These are phyloP conservation scores for Trypanosoma mega DNA, from an alignment of 208 protist genomes.

Conservation along the genomic window DNA sequence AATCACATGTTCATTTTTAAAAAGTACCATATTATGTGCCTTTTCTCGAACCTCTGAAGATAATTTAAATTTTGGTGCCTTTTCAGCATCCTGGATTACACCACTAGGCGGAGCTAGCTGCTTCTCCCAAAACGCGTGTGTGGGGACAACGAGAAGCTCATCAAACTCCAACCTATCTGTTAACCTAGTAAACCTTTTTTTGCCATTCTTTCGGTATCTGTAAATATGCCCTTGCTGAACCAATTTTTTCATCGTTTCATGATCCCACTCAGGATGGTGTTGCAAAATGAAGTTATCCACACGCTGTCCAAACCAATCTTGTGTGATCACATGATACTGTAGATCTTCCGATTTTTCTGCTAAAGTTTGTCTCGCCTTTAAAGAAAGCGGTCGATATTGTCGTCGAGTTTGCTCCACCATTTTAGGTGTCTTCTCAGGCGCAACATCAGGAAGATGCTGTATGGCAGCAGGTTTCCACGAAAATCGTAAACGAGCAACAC, in stretches of 20 bases:
- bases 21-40: slow-evolving; percentile 91
- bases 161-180: slow-evolving; percentile 89
- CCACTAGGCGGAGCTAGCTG: slow-evolving; percentile 58
- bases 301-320: slow-evolving; percentile 87
- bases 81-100: slow-evolving; percentile 22
- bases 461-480: slow-evolving; percentile 46
- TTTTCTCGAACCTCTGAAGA: slow-evolving; percentile 64
- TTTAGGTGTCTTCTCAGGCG: slow-evolving; percentile 13
- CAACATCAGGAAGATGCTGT: slow-evolving; percentile 39
- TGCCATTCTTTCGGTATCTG: slow-evolving; percentile 85
- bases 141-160: slow-evolving; percentile 86
- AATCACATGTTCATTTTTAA: slow-evolving; percentile 94
- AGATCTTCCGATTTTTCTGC: slow-evolving; percentile 49
- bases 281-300: slow-evolving; percentile 83
- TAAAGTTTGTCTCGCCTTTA: slow-evolving; percentile 66
- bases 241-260: slow-evolving; percentile 73
- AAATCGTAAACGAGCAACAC: slow-evolving; percentile 12
- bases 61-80: slow-evolving; percentile 46
- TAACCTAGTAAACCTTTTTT: slow-evolving; percentile 80
- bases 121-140: slow-evolving; percentile 50
- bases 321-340: slow-evolving; percentile 85
- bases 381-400: slow-evolving; percentile 63
- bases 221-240: slow-evolving; percentile 90
- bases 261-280: slow-evolving; percentile 86
- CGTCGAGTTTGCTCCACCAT: slow-evolving; percentile 48